A percentile compares a stretch with the other conserved stretches of the same genome.
These are phyloP conservation scores for Selaginella moellendorffii DNA, from an alignment of 75 land plant genomes.

Conservation along the genomic window DNA sequence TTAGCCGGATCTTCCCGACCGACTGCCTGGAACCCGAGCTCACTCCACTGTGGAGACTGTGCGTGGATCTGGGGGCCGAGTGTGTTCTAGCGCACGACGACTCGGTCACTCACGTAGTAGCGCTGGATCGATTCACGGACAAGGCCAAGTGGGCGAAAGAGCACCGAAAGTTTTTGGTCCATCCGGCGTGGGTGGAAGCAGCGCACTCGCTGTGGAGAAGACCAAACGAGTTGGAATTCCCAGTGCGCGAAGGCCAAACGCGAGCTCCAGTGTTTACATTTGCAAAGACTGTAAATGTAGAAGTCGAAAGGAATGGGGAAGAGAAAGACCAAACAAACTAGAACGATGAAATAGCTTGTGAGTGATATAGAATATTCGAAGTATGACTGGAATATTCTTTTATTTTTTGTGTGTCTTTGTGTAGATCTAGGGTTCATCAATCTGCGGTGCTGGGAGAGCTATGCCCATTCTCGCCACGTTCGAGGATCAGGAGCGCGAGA, in stretches of 20 bases:
- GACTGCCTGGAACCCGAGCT: not conserved
- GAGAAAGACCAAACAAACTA: too few species aligned
- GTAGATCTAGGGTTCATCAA: not conserved
- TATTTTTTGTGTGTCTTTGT: too few species aligned
- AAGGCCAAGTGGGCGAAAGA: constrained; percentile 2
- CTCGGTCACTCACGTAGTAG: not conserved
- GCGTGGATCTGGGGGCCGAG: not conserved
- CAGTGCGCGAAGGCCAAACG: not conserved
- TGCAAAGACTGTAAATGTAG: not conserved
- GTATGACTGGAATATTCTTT: not conserved
- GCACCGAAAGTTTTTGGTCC: not conserved
- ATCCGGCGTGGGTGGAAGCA: not conserved
- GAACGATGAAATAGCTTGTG: too few species aligned
- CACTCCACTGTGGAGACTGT: not conserved
- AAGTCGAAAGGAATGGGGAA: not conserved
- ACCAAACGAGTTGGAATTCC: not conserved
- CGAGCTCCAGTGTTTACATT: not conserved
- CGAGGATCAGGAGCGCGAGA: constrained; percentile 90
- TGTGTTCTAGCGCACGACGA: not conserved
- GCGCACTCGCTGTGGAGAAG: not conserved
- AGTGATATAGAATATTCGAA: not conserved
- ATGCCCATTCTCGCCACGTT: constrained; percentile 40
- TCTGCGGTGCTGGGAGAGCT: not conserved
- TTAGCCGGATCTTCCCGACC: not conserved
- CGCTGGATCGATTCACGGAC: not conserved